Base-by-base conservation (phyloP, 768 basidiomycete genomes). In the Russula sp. region DNA sequence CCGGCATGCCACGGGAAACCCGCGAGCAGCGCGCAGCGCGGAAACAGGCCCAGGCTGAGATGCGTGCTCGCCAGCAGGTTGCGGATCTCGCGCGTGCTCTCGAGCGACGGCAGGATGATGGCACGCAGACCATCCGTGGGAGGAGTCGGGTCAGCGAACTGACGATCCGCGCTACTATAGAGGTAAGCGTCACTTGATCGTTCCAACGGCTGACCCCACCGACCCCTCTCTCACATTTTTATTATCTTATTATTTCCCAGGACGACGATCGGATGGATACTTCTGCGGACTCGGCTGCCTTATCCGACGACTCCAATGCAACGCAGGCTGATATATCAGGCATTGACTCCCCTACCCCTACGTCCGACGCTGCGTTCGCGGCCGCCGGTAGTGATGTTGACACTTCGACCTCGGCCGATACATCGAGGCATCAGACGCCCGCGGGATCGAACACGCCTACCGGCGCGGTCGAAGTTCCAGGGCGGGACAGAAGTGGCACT, bases 401-500 rank as follows among this genome's bases (percentile, higher is more conserved):
- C 66, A 79, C 84, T 6, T 85, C 86, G 3, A 79, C 84, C 9
- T 85, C 86, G 5, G 78, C 84, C 20, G 85, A 88, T 66, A 80
- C 79, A 13, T 87, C 85, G 0, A 75, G 80, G 10, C 80, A 83
- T 40, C 76, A 80, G 8, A 88, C 87, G 0, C 86, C 87, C 11
- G 73, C 78, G 32, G 79, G 81, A 6, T 81, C 81, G 1, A 80
- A 80, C 47, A 86, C 86, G 0, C 85, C 86, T 11, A 85, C 83
- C 0, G 80, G 82, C 0, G 74, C 81, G n/a, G 84, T 85, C 47
- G 72, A 85, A n/a, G 77, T 85, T n/a, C 71, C 81, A 6, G 77
- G 75, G 48, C 78, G 89, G 32, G 88, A 89, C 66, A 82, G 89
- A 50, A 88, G 87, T 65, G 88, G 88, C 10, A 91, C 89, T 2